Percentiles rank a stretch among this genome's conserved stretches.
Evolutionary conservation across 1,139 yeast species (phyloP).

Genomic region (Wickerhamiella pararugosa): DNA sequence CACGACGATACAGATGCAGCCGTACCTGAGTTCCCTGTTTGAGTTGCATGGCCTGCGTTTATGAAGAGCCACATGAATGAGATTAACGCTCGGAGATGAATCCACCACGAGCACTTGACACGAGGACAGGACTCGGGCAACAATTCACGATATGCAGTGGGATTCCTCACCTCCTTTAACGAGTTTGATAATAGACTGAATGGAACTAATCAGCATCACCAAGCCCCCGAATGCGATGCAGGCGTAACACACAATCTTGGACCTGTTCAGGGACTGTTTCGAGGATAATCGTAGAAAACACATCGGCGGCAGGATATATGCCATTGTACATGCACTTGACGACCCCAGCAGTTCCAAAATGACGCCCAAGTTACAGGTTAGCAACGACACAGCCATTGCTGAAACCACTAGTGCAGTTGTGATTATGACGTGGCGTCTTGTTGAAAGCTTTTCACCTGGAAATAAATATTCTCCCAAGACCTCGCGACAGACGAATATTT

Average conservation of each 20-base stretch:
- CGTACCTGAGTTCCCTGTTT: no score
- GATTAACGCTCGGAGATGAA: no score
- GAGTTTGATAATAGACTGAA: slow-evolving; percentile 50
- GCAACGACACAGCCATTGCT: slow-evolving; percentile 62
- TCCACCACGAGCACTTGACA: no score
- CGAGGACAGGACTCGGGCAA: no score
- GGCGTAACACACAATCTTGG: slow-evolving; percentile 39
- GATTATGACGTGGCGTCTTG: slow-evolving; percentile 37
- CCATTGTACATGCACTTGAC: slow-evolving; percentile 83
- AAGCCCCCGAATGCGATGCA: slow-evolving; percentile 59
- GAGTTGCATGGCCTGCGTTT: no score
- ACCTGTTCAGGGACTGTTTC: slow-evolving; percentile 19
- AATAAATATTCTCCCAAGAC: slow-evolving; percentile 54
- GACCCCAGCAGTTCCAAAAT: slow-evolving; percentile 84
- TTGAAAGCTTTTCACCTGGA: slow-evolving; percentile 18
- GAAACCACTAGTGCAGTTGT: slow-evolving; percentile 52
- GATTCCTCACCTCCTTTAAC: slow-evolving; percentile 28
- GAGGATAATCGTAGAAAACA: slow-evolving; percentile 58
- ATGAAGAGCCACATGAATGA: no score
- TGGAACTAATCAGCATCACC: slow-evolving; percentile 67
- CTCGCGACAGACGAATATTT: slow-evolving; percentile 78
- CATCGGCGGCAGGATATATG: slow-evolving; percentile 79
- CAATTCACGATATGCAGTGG: slow-evolving; percentile 28
- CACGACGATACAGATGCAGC: no score
- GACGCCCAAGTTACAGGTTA: slow-evolving; percentile 81